These are phyloP conservation scores for Tolypocladium cylindrosporum DNA, from an alignment of 2,329 filamentous ascomycete species.

Conservation along the genomic window DNA sequence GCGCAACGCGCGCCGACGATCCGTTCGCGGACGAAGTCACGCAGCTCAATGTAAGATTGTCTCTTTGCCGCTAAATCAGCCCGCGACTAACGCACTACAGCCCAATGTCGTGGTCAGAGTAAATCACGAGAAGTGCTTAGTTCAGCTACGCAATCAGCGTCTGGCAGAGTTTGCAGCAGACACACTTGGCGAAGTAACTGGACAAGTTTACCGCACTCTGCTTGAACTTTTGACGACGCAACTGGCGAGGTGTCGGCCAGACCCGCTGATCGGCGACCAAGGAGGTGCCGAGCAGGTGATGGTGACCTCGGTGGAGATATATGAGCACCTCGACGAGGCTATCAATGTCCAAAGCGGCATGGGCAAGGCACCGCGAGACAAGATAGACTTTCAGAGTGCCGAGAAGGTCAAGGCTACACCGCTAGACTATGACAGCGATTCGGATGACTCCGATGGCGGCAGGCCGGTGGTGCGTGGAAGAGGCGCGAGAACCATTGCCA, in stretches of 20 bases:
- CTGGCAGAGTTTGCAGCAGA: slow-evolving; percentile 65
- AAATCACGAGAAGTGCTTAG: slow-evolving; percentile 76
- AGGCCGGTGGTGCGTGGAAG: slow-evolving; percentile 9
- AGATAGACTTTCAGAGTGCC: slow-evolving; percentile 33
- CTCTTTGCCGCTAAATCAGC: neutral
- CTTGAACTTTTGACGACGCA: slow-evolving; percentile 62
- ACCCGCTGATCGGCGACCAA: slow-evolving; percentile 30
- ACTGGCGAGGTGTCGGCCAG: slow-evolving; percentile 55
- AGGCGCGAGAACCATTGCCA: slow-evolving; percentile 7
- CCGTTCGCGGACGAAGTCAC: slow-evolving; percentile 28
- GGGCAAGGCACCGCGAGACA: slow-evolving; percentile 40
- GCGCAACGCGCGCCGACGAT: slow-evolving; percentile 19
- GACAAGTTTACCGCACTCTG: slow-evolving; percentile 66
- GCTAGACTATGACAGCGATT: slow-evolving; percentile 22
- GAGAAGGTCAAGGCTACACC: slow-evolving; percentile 36
- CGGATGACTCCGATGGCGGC: slow-evolving; percentile 21
- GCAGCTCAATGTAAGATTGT: slow-evolving; percentile 41
- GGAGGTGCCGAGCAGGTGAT: slow-evolving; percentile 16
- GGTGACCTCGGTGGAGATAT: slow-evolving; percentile 47
- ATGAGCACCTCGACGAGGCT: slow-evolving; percentile 39
- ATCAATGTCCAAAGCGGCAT: slow-evolving; percentile 48
- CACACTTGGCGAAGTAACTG: slow-evolving; percentile 62
- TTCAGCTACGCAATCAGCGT: slow-evolving; percentile 70
- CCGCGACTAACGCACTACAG: slow-evolving; percentile 32
- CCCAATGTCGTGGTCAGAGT: slow-evolving; percentile 64